phyloP scores from a whole-genome alignment of 352 stramenopile species.

The Phytophthora brassicae region DNA sequence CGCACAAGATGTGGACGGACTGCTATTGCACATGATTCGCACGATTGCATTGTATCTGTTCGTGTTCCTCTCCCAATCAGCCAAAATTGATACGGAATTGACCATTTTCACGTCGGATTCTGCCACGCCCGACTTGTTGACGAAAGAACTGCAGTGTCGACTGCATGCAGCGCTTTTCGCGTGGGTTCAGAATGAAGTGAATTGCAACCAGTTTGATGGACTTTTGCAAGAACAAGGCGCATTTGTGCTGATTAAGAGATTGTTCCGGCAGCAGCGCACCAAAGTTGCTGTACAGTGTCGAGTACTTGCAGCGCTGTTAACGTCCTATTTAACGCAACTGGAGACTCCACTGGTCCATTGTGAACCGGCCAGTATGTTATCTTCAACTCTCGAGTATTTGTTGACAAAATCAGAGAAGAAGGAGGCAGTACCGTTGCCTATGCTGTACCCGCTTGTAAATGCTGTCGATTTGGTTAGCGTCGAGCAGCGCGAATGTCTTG shows the following conservation, averaged over 20 bases:
- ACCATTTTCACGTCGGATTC: conserved; percentile 20
- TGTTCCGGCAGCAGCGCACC: conserved; percentile 53
- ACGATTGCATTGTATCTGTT: conserved; percentile 66
- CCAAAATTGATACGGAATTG: conserved; percentile 41
- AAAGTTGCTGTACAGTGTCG: conserved; percentile 36
- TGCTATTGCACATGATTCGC: conserved; percentile 66
- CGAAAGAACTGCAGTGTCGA: conserved; percentile 28
- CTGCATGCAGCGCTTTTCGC: conserved; percentile 43
- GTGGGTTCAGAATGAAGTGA: conserved; percentile 49
- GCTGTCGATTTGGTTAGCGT: conserved; percentile 67
- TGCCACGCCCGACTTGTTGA: conserved; percentile 29
- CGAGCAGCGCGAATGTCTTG: conserved; percentile 73
- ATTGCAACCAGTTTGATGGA: conserved; percentile 64
- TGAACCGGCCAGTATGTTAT: conserved; percentile 48
- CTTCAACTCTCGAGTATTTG: conserved; percentile 69
- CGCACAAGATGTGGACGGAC: conserved; percentile 19
- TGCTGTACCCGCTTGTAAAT: conserved; percentile 73
- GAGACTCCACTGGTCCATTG: conserved; percentile 55
- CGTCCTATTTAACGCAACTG: conserved; percentile 45
- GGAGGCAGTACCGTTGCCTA: conserved; percentile 31
- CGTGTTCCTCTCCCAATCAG: conserved; percentile 48
- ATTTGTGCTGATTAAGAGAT: conserved; percentile 49
- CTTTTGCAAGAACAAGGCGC: conserved; percentile 54
- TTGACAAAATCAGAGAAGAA: conserved; percentile 22
- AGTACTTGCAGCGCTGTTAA: conserved; percentile 45